phyloP scores from a whole-genome alignment of 2,329 filamentous ascomycete species.

The Fusarium albosuccineum region DNA sequence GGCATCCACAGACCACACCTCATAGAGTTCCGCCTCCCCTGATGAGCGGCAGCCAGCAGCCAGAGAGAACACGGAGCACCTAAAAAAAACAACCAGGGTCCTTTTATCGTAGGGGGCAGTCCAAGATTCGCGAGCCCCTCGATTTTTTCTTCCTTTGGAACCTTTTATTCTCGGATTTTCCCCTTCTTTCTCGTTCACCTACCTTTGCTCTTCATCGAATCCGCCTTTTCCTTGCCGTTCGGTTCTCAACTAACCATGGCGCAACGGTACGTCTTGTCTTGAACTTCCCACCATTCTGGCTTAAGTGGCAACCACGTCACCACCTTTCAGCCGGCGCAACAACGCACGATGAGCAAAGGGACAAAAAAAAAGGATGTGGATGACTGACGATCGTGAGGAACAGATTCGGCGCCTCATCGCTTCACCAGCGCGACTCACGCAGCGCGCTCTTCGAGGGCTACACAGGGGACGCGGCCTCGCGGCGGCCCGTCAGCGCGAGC shows the following conservation, averaged over 20 bases:
- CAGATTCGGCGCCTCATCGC: slow-evolving; percentile 76
- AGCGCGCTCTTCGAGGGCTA: slow-evolving; percentile 83
- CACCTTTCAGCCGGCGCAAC: background rate
- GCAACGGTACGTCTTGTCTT: slow-evolving; percentile 50
- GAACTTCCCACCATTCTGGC: background rate
- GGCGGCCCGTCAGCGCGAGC: slow-evolving; percentile 60
- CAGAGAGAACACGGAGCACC: slow-evolving; percentile 38
- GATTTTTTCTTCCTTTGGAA: slow-evolving; percentile 10
- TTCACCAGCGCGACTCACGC: slow-evolving; percentile 80
- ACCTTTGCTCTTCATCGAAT: background rate
- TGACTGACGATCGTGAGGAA: background rate
- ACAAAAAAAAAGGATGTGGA: too few relatives aligned
- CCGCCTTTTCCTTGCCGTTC: background rate
- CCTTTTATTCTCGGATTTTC: slow-evolving; percentile 3
- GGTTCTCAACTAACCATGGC: slow-evolving; percentile 46
- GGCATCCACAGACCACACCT: background rate
- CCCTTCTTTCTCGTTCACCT: background rate
- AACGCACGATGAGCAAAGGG: too few relatives aligned
- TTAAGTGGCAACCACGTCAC: slow-evolving; percentile 18
- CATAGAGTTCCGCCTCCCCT: slow-evolving; percentile 20
- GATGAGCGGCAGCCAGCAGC: slow-evolving; percentile 32
- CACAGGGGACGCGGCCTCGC: slow-evolving; percentile 59
- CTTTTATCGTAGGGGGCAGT: slow-evolving; percentile 39
- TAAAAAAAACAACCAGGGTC: slow-evolving; percentile 43
- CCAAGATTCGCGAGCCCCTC: slow-evolving; percentile 41